Evolutionary conservation across 441 rosid genomes (phyloP), one percentile per base, ranked within the genome.

Genomic region (Gossypium schwendimanii): DNA sequence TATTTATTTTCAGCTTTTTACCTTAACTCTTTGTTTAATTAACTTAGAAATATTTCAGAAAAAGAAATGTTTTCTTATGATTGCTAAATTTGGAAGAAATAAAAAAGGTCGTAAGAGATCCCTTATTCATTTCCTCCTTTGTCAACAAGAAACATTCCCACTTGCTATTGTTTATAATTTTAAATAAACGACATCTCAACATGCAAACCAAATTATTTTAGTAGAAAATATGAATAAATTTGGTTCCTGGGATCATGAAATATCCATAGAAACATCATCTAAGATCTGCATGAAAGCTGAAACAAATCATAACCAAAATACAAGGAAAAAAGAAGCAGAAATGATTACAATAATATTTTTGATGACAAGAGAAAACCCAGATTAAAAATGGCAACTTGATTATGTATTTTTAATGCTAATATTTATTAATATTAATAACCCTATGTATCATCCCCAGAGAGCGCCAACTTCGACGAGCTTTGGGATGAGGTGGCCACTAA

Each of bases 401-500:
- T 45, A 12, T 33, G n/a, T 18, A 28, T 60, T 49, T 24, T 24
- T 60, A 26, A 28, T 68, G 63, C 58, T 65, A 59, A 20, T 20
- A 55, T 55, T 4, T 4, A 26, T 3, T 26, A 26, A 26, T 26
- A 26, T 26, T 26, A 55, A 55, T 71, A 61, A 45, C 23, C 9
- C 20, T 54, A 20, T 20, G n/a, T 20, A 20, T 54, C 88, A 84
- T 88, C 85, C 92, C 89, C 84, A 88, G 68, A 91, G 91, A 71
- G 87, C 94, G 73, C 97, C 97, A 64, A 91, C 89, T 80, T 87
- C 88, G 63, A 87, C 89, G 33, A 91, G 94, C 86, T 80, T 91
- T 24, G 94, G 98, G 41, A 93, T 88, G 70, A 93, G 97, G 75
- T 79, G 88, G 77, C 91, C 94, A 76, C 93, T 84, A 65, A 93